Conservation (phyloP, 2,329 filamentous ascomycete species). For the Microthyrium microscopicum region DNA sequence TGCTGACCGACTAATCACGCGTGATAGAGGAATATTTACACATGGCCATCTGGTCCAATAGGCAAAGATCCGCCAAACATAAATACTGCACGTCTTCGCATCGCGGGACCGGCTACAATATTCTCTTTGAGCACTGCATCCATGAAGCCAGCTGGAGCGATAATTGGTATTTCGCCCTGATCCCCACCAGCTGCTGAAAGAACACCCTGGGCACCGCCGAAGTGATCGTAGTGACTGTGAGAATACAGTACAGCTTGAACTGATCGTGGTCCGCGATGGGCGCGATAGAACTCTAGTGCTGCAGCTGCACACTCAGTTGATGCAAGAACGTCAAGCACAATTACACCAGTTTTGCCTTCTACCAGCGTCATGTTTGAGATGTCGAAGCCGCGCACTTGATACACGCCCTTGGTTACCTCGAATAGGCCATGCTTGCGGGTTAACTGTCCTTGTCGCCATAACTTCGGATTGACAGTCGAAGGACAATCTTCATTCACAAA, state of each 20-base stretch:
- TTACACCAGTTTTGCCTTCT: slow-evolving; percentile 20
- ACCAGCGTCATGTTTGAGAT: slow-evolving; percentile 26
- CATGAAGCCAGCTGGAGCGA: slow-evolving; percentile 25
- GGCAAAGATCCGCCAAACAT: slow-evolving; percentile 24
- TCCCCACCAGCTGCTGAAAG: slow-evolving; percentile 18
- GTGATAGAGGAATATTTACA: too few species aligned
- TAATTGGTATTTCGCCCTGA: slow-evolving; percentile 12
- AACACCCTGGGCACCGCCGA: slow-evolving; percentile 19
- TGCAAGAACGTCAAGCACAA: slow-evolving; percentile 24
- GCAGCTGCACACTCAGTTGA: slow-evolving; percentile 20
- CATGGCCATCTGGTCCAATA: slow-evolving; percentile 17
- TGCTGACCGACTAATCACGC: too few species aligned
- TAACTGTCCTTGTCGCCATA: slow-evolving; percentile 22
- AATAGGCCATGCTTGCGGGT: slow-evolving; percentile 20
- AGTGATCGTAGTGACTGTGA: slow-evolving; percentile 26
- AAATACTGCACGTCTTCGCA: slow-evolving; percentile 21
- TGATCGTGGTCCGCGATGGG: slow-evolving; percentile 11
- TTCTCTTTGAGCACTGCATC: slow-evolving; percentile 24
- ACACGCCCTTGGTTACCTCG: slow-evolving; percentile 20
- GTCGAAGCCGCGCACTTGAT: slow-evolving; percentile 26
- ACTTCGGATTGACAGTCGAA: slow-evolving; percentile 15
- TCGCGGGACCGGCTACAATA: slow-evolving; percentile 22
- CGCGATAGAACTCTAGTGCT: slow-evolving; percentile 20
- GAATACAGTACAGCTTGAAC: slow-evolving; percentile 25
- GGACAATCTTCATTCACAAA: slow-evolving; percentile 16